These are phyloP conservation scores for Lepidium aucheri DNA, from an alignment of 345 rosid species.

Conservation along the genomic window DNA sequence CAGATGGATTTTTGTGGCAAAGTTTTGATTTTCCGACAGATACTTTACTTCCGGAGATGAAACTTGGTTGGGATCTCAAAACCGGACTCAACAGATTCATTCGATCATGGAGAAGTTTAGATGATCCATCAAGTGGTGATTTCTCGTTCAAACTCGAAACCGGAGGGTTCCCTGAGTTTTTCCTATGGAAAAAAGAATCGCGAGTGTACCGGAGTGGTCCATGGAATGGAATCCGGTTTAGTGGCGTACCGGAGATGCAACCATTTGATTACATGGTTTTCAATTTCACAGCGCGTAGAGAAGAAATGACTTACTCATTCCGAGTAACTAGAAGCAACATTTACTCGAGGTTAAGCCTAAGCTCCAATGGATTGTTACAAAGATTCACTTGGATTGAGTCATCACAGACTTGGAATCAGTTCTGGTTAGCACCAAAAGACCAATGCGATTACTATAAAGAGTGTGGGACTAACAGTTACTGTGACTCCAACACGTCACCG, in stretches of 20 bases:
- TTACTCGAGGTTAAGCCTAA: conserved; percentile 47
- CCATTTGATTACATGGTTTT: conserved; percentile 36
- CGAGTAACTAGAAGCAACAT: conserved; percentile 14
- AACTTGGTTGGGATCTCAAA: conserved; percentile 64
- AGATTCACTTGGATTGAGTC: conserved; percentile 50
- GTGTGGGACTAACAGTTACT: conserved; percentile 65
- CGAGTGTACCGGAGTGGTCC: conserved; percentile 50
- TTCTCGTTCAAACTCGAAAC: conserved; percentile 44
- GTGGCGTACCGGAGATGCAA: conserved; percentile 80
- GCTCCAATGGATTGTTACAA: conserved; percentile 35
- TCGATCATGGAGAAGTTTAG: conserved; percentile 44
- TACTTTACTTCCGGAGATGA: conserved; percentile 74
- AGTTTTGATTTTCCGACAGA: conserved; percentile 79
- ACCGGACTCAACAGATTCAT: conserved; percentile 37
- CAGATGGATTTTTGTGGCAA: conserved; percentile 46
- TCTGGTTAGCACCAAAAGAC: conserved; percentile 85
- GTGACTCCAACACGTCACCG: conserved; percentile 65
- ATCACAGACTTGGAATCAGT: conserved; percentile 38
- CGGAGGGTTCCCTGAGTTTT: conserved; percentile 56
- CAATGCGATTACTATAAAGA: conserved; percentile 57
- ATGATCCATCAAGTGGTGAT: conserved; percentile 60
- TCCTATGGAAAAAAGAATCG: conserved; percentile 25
- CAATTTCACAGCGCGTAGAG: conserved; percentile 25
- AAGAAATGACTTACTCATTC: conserved; percentile 45
- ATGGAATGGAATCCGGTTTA: conserved; percentile 63